Evolutionary conservation across 2,329 filamentous ascomycete genomes (phyloP).

Genomic region (Fusarium algeriense): DNA sequence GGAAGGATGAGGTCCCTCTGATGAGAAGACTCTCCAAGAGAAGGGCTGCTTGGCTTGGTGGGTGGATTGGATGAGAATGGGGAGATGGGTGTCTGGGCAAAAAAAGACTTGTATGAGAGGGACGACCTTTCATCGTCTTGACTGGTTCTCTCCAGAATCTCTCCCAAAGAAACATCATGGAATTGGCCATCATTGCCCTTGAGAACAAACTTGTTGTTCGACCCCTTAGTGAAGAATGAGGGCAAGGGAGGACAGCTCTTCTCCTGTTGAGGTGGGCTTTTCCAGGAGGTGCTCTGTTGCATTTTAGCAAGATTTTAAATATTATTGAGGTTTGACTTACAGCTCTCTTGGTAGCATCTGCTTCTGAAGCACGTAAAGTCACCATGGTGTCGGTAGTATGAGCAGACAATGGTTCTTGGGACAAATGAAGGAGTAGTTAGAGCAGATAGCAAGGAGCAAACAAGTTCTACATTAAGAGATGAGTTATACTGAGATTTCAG

Average conservation of each 20-base stretch:
- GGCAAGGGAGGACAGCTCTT: slow-evolving; percentile 3
- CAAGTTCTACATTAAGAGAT: not conserved
- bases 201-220: slow-evolving; percentile 5
- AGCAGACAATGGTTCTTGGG: not conserved
- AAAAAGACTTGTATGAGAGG: slow-evolving; percentile 31
- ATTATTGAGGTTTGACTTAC: not conserved
- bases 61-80: slow-evolving; percentile 4
- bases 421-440: not conserved
- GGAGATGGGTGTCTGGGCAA: slow-evolving; percentile 27
- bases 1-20: slow-evolving; percentile 8
- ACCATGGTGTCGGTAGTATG: slow-evolving; percentile 3
- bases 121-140: slow-evolving; percentile 18
- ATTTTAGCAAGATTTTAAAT: not conserved
- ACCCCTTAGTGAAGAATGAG: slow-evolving; percentile 9
- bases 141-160: slow-evolving; percentile 4
- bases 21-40: not conserved
- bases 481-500: not conserved
- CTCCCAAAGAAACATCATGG: not conserved
- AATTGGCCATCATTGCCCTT: slow-evolving; percentile 1
- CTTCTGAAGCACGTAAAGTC: not conserved
- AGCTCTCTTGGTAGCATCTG: not conserved
- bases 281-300: slow-evolving; percentile 1
- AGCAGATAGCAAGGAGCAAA: not conserved
- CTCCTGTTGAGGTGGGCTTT: not conserved
- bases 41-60: slow-evolving; percentile 3